These are phyloP conservation scores for Suillus occidentalis DNA, from an alignment of 768 basidiomycete genomes.

Conservation along the genomic window DNA sequence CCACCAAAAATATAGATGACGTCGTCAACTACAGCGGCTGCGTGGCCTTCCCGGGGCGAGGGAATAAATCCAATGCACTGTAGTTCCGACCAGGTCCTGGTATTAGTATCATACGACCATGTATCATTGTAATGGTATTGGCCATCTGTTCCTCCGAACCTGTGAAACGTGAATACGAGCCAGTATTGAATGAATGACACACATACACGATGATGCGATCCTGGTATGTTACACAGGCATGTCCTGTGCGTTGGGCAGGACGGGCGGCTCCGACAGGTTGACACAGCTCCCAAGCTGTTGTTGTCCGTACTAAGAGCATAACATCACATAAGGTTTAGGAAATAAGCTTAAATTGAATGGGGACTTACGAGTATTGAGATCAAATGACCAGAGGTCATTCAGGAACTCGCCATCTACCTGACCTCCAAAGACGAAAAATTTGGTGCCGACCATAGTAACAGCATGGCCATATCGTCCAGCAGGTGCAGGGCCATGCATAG, in stretches of 20 bases:
- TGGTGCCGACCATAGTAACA: slow-evolving; percentile 87
- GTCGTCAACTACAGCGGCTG: slow-evolving; percentile 94
- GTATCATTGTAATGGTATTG: slow-evolving; percentile 99
- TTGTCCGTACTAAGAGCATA: slow-evolving; percentile 66
- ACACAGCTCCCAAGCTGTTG: slow-evolving; percentile 79
- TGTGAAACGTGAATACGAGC: slow-evolving; percentile 33
- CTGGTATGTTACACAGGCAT: slow-evolving; percentile 79
- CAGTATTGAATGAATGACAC: slow-evolving; percentile 18
- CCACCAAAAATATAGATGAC: slow-evolving; percentile 98
- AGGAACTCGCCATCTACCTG: slow-evolving; percentile 94
- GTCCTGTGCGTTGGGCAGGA: slow-evolving; percentile 88
- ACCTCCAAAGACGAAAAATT: slow-evolving; percentile 94
- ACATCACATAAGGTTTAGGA: slow-evolving; percentile 8
- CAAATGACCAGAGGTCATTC: slow-evolving; percentile 95
- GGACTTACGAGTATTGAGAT: slow-evolving; percentile 85
- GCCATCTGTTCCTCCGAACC: slow-evolving; percentile 98
- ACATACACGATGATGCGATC: slow-evolving; percentile 84
- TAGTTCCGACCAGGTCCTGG: slow-evolving; percentile 85
- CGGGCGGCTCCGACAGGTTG: slow-evolving; percentile 58
- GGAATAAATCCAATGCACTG: slow-evolving; percentile 97
- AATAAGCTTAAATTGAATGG: neutral
- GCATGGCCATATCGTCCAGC: slow-evolving; percentile 95
- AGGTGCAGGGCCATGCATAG: slow-evolving; percentile 74
- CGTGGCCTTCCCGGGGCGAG: slow-evolving; percentile 92
- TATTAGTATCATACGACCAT: slow-evolving; percentile 87